A percentile compares a stretch with the other conserved stretches of the same genome.
phyloP scores from a whole-genome alignment of 1,139 yeast species.

The Chernovozyma sophiae-reginae region DNA sequence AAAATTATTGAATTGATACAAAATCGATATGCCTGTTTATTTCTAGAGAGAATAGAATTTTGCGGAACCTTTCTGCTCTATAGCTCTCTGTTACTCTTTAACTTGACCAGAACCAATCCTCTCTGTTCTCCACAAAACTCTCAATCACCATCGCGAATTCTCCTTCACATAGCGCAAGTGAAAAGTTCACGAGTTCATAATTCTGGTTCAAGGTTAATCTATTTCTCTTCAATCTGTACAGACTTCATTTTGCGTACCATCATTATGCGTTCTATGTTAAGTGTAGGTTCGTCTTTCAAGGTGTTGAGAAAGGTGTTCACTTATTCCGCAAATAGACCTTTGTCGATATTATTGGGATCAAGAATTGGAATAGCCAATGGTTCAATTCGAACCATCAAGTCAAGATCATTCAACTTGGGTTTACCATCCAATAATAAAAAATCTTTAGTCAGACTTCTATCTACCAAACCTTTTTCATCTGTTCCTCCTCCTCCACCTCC shows the following conservation, averaged over 20 bases:
- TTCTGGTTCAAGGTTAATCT: neutral
- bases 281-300: constrained; percentile 1
- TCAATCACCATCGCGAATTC: too few species aligned
- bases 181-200: too few species aligned
- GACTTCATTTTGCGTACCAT: too few species aligned
- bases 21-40: too few species aligned
- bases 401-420: neutral
- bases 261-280: constrained; percentile 6
- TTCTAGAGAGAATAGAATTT: too few species aligned
- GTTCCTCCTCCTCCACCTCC: constrained; percentile 42
- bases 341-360: neutral
- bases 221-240: too few species aligned
- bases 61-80: too few species aligned
- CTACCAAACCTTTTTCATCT: constrained; percentile 12
- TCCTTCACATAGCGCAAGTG: constrained; percentile 2
- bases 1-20: too few species aligned
- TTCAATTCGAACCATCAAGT: neutral
- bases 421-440: neutral
- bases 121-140: too few species aligned
- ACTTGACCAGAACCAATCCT: too few species aligned
- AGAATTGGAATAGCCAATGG: neutral
- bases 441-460: neutral
- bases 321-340: constrained; percentile 1
- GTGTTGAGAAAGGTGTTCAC: constrained; percentile 1
- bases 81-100: too few species aligned